Evolutionary conservation across 257 asterid species (phyloP).

Genomic region (Solanum chiquidenum): DNA sequence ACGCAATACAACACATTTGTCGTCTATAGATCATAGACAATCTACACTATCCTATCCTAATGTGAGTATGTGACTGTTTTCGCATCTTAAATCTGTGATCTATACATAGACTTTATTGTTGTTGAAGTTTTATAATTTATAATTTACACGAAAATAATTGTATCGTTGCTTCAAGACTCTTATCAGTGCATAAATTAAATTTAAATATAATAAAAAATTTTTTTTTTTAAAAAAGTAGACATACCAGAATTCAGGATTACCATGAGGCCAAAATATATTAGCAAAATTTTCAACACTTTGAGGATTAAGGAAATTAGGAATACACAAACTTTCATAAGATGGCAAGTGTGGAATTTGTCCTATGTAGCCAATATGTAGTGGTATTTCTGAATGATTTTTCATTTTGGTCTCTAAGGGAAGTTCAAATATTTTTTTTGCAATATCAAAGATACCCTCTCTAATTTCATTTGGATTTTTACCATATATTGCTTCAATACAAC

Average conservation of each 20-base stretch:
- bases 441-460: not conserved
- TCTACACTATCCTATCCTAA: too few relatives aligned
- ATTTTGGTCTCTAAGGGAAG: not conserved
- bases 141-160: too few relatives aligned
- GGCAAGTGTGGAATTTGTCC: not conserved
- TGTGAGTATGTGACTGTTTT: too few relatives aligned
- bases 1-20: too few relatives aligned
- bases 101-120: too few relatives aligned
- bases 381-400: not conserved
- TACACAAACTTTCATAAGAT: not conserved
- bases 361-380: accelerated
- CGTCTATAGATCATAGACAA: too few relatives aligned
- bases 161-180: too few relatives aligned
- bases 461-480: not conserved
- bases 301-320: not conserved
- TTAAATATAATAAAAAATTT: too few relatives aligned
- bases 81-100: too few relatives aligned
- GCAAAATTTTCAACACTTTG: not conserved
- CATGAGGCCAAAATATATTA: not conserved
- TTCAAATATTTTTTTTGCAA: not conserved
- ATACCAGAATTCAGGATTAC: not conserved
- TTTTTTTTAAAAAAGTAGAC: not conserved
- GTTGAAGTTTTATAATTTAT: too few relatives aligned
- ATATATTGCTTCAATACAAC: not conserved
- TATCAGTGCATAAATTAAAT: too few relatives aligned